Evolutionary conservation across 2,329 filamentous ascomycete species (phyloP).

Genomic region (Penicillium italicum): DNA sequence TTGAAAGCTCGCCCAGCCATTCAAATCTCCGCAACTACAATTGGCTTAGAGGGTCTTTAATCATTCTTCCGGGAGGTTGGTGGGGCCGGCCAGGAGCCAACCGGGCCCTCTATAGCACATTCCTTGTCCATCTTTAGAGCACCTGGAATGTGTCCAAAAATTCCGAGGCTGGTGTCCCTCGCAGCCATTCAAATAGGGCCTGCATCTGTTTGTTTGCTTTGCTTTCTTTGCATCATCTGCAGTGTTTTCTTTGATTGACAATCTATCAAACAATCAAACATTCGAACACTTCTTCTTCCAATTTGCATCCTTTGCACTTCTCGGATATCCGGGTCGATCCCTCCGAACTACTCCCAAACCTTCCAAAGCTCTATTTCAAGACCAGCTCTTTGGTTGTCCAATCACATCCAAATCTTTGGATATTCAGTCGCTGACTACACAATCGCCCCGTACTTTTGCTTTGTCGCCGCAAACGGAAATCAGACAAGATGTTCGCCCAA

Average conservation of each 20-base stretch:
- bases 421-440: conserved; percentile 23
- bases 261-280: conserved; percentile 33
- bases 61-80: conserved; percentile 23
- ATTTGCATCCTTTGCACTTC: conserved; percentile 26
- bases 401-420: conserved; percentile 27
- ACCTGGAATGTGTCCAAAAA: conserved; percentile 36
- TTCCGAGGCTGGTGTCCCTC: conserved; percentile 33
- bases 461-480: conserved; percentile 42
- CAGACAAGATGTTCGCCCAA: conserved; percentile 49
- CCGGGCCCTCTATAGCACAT: conserved; percentile 28
- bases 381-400: conserved; percentile 24
- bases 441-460: neutral
- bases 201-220: conserved; percentile 44
- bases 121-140: conserved; percentile 34
- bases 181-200: conserved; percentile 38
- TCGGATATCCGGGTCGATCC: conserved; percentile 21
- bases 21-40: conserved; percentile 12
- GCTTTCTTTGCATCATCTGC: conserved; percentile 42
- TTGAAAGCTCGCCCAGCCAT: conserved; percentile 28
- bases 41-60: conserved; percentile 26
- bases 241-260: conserved; percentile 40
- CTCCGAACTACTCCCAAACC: conserved; percentile 15
- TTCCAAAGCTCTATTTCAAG: conserved; percentile 20
- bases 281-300: conserved; percentile 10
- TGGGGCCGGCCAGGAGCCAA: conserved; percentile 22